phyloP scores from a whole-genome alignment of 495 filamentous ascomycete genomes.

The Penicillium antarcticum region DNA sequence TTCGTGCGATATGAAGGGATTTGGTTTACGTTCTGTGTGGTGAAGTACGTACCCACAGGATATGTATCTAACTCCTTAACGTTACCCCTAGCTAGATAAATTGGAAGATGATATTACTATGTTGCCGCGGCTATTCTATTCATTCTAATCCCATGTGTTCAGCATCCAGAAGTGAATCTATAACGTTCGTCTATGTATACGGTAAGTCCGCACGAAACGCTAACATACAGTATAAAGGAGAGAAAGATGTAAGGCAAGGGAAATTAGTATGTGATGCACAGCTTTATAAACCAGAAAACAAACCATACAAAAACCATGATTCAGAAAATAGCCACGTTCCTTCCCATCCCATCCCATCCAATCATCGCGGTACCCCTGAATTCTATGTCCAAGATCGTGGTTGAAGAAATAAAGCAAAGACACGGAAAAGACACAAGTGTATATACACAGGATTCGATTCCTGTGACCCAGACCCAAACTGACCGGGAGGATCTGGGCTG shows the following conservation, averaged over 20 bases:
- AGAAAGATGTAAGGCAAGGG: neutral
- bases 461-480: neutral
- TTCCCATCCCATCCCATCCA: too few relatives aligned
- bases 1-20: neutral
- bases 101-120: too few relatives aligned
- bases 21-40: too few relatives aligned
- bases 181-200: too few relatives aligned
- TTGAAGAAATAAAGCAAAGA: neutral
- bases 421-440: constrained; percentile 1
- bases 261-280: constrained; percentile 15
- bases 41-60: too few relatives aligned
- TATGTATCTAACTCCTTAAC: too few relatives aligned
- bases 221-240: neutral
- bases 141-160: too few relatives aligned
- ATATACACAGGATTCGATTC: constrained; percentile 11
- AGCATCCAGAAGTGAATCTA: too few relatives aligned
- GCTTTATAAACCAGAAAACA: constrained; percentile 12
- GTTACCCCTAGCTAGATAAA: too few relatives aligned
- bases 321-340: neutral
- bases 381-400: constrained; percentile 13
- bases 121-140: too few relatives aligned
- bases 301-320: neutral
- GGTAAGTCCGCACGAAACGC: too few relatives aligned
- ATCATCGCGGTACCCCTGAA: neutral
- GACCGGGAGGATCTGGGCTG: neutral